phyloP scores from a whole-genome alignment of 2,329 filamentous ascomycete genomes.

The Scedosporium boydii region DNA sequence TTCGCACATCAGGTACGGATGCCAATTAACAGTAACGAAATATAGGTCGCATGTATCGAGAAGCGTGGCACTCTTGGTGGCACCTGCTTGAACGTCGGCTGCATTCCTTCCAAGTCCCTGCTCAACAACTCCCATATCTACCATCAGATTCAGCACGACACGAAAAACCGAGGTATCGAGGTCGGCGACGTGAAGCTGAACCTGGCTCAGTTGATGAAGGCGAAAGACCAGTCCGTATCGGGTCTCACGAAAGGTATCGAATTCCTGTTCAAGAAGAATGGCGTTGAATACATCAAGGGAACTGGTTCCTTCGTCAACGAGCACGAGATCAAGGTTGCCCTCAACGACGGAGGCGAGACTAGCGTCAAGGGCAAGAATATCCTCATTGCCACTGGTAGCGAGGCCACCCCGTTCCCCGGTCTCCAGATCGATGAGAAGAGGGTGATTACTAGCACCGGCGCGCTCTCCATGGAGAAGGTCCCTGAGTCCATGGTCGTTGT shows the following conservation, averaged over 20 bases:
- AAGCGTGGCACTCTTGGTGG: slow-evolving; percentile 92
- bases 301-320: slow-evolving; percentile 79
- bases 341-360: slow-evolving; percentile 86
- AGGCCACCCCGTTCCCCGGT: slow-evolving; percentile 92
- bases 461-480: slow-evolving; percentile 79
- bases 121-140: slow-evolving; percentile 99
- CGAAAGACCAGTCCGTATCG: slow-evolving; percentile 84
- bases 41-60: slow-evolving; percentile 89
- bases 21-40: neutral
- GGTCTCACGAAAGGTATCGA: slow-evolving; percentile 95
- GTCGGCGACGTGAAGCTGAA: slow-evolving; percentile 97
- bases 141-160: slow-evolving; percentile 94
- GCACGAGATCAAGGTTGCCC: slow-evolving; percentile 82
- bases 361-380: slow-evolving; percentile 91
- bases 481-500: slow-evolving; percentile 97
- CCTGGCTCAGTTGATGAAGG: slow-evolving; percentile 93
- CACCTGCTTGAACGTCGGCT: slow-evolving; percentile 97
- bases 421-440: slow-evolving; percentile 95
- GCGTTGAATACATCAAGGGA: slow-evolving; percentile 95
- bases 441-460: slow-evolving; percentile 92
- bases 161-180: slow-evolving; percentile 93
- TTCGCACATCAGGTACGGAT: neutral
- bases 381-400: slow-evolving; percentile 90
- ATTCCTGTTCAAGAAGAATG: slow-evolving; percentile 98
- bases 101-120: slow-evolving; percentile 97